Percentiles rank a stretch among this genome's conserved stretches.
Evolutionary conservation across 164 flowering plant genomes (phyloP).

Genomic region (Magnolia changhungtana): DNA sequence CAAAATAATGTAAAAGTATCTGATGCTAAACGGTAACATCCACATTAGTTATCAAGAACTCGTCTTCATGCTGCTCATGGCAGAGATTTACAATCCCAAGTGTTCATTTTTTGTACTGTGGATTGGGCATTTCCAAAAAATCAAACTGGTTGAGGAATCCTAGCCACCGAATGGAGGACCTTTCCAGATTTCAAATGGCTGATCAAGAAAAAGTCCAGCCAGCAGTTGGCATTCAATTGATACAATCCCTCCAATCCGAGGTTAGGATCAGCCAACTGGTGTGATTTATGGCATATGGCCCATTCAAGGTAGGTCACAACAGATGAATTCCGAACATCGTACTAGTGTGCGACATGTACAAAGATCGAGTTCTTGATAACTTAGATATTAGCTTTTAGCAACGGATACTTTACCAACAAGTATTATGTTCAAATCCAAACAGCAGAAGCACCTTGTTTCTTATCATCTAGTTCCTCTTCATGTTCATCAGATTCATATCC

Average conservation of each 20-base stretch:
- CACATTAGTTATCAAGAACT: neutral
- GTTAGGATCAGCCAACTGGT: too few relatives aligned
- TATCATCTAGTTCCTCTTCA: slow-evolving; percentile 51
- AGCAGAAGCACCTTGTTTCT: slow-evolving; percentile 45
- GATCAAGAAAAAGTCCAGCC: too few relatives aligned
- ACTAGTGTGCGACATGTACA: neutral
- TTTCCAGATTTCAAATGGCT: too few relatives aligned
- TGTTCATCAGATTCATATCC: slow-evolving; percentile 82
- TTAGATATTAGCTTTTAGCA: neutral
- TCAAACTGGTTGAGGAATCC: too few relatives aligned
- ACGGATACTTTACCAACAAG: neutral
- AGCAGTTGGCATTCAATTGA: too few relatives aligned
- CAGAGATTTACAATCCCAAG: neutral
- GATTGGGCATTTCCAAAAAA: too few relatives aligned
- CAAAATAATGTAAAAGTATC: neutral
- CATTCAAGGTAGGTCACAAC: neutral
- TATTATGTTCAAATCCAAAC: slow-evolving; percentile 4
- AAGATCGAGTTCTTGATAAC: neutral
- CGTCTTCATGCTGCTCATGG: neutral
- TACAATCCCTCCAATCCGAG: too few relatives aligned
- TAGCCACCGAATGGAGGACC: too few relatives aligned
- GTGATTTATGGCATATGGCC: neutral
- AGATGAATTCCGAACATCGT: neutral
- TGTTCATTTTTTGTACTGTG: too few relatives aligned
- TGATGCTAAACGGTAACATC: neutral